Evolutionary conservation across 2,329 filamentous ascomycete species (phyloP).

Genomic region (Fusarium chlamydosporum): DNA sequence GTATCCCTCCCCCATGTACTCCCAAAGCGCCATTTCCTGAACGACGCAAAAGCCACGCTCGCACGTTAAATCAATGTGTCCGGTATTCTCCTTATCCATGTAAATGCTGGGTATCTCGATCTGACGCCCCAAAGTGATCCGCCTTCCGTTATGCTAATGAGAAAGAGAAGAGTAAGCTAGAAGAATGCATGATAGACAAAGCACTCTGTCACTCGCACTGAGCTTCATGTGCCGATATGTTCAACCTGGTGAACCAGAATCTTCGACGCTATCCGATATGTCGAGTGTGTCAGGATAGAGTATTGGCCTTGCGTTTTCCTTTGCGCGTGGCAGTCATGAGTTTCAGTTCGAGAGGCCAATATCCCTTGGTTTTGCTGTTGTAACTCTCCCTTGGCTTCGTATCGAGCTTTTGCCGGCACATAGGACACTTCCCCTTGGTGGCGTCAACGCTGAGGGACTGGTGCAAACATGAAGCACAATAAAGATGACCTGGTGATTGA

Average conservation of each 20-base stretch:
- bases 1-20: slow-evolving; percentile 35
- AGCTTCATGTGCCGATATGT: slow-evolving; percentile 7
- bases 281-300: slow-evolving; percentile 45
- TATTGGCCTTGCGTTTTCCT: slow-evolving; percentile 60
- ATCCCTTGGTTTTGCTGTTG: slow-evolving; percentile 64
- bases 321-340: slow-evolving; percentile 69
- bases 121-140: slow-evolving; percentile 35
- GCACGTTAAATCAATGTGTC: slow-evolving; percentile 39
- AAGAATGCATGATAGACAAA: slow-evolving; percentile 4
- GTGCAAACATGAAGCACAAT: slow-evolving; percentile 74
- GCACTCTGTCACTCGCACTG: slow-evolving; percentile 1
- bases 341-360: slow-evolving; percentile 73
- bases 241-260: slow-evolving; percentile 1
- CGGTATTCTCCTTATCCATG: slow-evolving; percentile 45
- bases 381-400: slow-evolving; percentile 60
- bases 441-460: slow-evolving; percentile 70
- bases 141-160: slow-evolving; percentile 21
- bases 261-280: neutral
- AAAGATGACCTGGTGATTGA: slow-evolving; percentile 69
- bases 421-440: slow-evolving; percentile 72
- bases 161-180: slow-evolving; percentile 26
- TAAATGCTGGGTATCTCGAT: slow-evolving; percentile 51
- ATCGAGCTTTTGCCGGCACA: slow-evolving; percentile 73
- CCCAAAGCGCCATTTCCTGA: slow-evolving; percentile 44
- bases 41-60: slow-evolving; percentile 19